Conservation (phyloP, 2,329 filamentous ascomycete species). For the Fusarium nodosum region DNA sequence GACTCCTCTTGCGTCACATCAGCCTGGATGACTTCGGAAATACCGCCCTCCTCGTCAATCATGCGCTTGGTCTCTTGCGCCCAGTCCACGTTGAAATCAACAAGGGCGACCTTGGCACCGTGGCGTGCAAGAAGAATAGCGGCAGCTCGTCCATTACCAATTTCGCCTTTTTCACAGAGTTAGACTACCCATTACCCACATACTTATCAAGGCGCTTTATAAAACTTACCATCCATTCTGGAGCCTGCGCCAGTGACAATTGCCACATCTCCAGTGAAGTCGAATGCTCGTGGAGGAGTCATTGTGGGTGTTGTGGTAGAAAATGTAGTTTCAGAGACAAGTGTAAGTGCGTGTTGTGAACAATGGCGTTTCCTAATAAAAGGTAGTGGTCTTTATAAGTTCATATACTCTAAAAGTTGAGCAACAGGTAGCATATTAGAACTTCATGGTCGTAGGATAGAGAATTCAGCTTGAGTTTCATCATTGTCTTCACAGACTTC, state of each 20-base stretch:
- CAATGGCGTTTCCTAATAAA: neutral
- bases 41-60: conserved; percentile 14
- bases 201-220: too few species aligned
- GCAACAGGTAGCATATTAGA: too few species aligned
- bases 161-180: conserved; percentile 3
- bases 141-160: conserved; percentile 15
- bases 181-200: neutral
- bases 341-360: neutral
- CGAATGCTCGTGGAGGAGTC: conserved; percentile 6
- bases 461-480: neutral
- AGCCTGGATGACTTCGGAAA: conserved; percentile 14
- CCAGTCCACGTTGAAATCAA: conserved; percentile 16
- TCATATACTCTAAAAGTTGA: neutral
- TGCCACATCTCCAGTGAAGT: conserved; percentile 8
- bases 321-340: neutral
- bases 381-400: neutral
- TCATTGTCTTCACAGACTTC: neutral
- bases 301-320: neutral
- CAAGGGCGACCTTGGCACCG: conserved; percentile 11
- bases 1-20: conserved; percentile 15
- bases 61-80: conserved; percentile 12
- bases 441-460: neutral
- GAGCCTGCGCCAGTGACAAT: conserved; percentile 17
- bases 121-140: conserved; percentile 14
- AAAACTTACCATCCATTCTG: conserved; percentile 3